These are phyloP conservation scores for Pontederia crassipes DNA, from an alignment of 176 grass and related monocot species.

Conservation along the genomic window DNA sequence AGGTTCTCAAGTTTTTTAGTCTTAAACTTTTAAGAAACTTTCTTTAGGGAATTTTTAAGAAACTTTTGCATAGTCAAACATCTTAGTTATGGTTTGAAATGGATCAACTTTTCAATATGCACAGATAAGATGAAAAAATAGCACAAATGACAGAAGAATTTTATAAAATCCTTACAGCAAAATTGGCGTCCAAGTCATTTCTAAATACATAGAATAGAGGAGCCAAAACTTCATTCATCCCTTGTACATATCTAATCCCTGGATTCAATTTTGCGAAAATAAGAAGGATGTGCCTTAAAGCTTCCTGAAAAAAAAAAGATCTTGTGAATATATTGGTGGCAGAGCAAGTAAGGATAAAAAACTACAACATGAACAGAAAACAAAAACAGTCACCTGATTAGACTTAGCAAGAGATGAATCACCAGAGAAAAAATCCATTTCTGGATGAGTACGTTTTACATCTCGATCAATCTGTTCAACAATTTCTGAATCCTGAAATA, in stretches of 20 bases:
- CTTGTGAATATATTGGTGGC: constrained; percentile 6
- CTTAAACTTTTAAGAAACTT: too few relatives aligned
- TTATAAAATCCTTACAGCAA: constrained; percentile 34
- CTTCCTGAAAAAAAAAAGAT: constrained; percentile 45
- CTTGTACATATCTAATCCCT: constrained; percentile 95
- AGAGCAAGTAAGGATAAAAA: constrained; percentile 2
- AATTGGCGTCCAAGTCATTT: constrained; percentile 58
- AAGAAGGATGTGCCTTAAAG: constrained; percentile 77
- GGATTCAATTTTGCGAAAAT: constrained; percentile 97
- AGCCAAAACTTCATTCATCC: constrained; percentile 98
- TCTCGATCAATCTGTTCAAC: constrained; percentile 97
- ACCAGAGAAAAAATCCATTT: constrained; percentile 84
- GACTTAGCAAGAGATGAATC: constrained; percentile 46
- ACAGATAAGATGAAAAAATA: background rate
- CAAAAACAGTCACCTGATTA: constrained; percentile 45
- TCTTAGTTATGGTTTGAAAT: too few relatives aligned
- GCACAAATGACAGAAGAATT: constrained; percentile 3
- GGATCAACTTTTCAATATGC: too few relatives aligned
- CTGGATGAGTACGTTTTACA: constrained; percentile 94
- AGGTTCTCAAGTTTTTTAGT: too few relatives aligned
- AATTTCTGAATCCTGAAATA: constrained; percentile 66
- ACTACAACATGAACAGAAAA: background rate
- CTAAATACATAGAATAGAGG: constrained; percentile 91
- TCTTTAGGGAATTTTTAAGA: too few relatives aligned
- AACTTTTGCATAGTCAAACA: too few relatives aligned